Base-by-base conservation (phyloP, 768 basidiomycete genomes). In the Fistulinella prunicolor region DNA sequence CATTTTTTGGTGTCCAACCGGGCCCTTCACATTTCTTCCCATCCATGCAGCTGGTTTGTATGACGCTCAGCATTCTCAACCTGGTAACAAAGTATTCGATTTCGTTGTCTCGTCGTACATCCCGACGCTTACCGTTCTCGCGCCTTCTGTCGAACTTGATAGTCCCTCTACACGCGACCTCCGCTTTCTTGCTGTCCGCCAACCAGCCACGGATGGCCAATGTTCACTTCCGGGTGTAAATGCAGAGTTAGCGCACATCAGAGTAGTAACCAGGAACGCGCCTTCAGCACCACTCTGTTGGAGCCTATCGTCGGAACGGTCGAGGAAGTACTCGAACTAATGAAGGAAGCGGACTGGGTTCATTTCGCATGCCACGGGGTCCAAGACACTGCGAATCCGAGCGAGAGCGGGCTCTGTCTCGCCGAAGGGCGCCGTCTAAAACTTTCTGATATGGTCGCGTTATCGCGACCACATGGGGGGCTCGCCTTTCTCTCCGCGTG, bases 61-160 rank as follows among this genome's bases (percentile, higher is more conserved):
- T 10, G 32, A 7, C 8, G 9, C 9, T 3, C 35, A 24, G 6
- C 17, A 23, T 10, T 47, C 41, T 4, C 12, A 50, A 6, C 44
- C 23, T 26, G 40, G 35, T 4, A 24, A 35, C 24, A 42, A 39
- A 17, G 23, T 38, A 17, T 47, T 23, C 14, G 38, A 47, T 26
- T 40, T 40, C 9, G 39, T 41, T n/a, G 14, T 47, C 13, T 49
- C 37, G 17, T 68, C 67, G n/a, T 69, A 69, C 38, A 56, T 58
- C 1, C 61, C 65, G 2, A 63, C 67, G 1, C 43, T 69, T 1
- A 38, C 47, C 36, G 48, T 62, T 2, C 43, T 67, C 21, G n/a
- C 35, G 2, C 32, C 52, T 35, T 17, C 17, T 16, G 21, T 12
- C 13, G 17, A 32, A 9, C 16, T 3, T 13, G 14, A 38, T 19